phyloP scores from a whole-genome alignment of 495 filamentous ascomycete genomes.

The Podospora fimiseda region DNA sequence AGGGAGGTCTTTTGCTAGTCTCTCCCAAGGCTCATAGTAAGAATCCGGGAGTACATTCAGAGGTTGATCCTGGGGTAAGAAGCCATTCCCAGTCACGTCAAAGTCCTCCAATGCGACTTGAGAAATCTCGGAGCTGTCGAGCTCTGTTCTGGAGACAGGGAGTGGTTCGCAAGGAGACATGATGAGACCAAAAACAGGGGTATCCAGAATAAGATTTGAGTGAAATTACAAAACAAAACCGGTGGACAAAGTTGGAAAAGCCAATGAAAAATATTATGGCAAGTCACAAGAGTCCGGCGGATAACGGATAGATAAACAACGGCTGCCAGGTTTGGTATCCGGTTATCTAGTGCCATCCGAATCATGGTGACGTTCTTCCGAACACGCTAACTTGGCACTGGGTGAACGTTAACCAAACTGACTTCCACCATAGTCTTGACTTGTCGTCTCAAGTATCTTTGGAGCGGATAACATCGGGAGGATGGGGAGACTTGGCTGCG shows the following conservation, averaged over 20 bases:
- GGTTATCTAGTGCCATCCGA: background rate
- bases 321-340: background rate
- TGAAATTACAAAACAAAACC: background rate
- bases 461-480: no score
- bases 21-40: constrained; percentile 81
- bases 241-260: background rate
- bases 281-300: background rate
- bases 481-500: no score
- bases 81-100: constrained; percentile 50
- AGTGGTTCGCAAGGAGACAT: constrained; percentile 19
- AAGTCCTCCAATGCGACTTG: constrained; percentile 13
- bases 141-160: background rate
- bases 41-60: constrained; percentile 59
- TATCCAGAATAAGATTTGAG: no score
- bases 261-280: background rate
- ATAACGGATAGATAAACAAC: background rate
- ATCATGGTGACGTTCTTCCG: constrained; percentile 3
- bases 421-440: background rate
- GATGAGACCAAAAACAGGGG: no score
- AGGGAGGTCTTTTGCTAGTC: constrained; percentile 61
- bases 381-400: background rate
- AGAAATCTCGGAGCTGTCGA: background rate
- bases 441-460: background rate
- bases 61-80: constrained; percentile 67
- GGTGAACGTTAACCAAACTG: background rate